Percentiles rank a stretch among this genome's conserved stretches.
Conservation (phyloP, 768 basidiomycete species). For the Russula brevipes region DNA sequence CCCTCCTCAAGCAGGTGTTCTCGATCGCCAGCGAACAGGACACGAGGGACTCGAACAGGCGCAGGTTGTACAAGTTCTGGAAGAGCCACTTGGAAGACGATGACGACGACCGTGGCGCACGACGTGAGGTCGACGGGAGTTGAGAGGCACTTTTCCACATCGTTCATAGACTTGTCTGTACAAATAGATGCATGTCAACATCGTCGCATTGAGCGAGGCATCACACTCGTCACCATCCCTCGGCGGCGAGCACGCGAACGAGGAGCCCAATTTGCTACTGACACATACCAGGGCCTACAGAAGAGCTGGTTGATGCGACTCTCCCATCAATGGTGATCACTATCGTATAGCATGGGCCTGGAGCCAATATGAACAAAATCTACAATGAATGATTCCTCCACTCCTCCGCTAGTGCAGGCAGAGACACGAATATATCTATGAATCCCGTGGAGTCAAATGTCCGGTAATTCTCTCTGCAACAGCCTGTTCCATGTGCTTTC, state of each 20-base stretch:
- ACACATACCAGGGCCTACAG: no score
- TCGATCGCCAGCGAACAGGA: slow-evolving; percentile 66
- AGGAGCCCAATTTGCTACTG: no score
- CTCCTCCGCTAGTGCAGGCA: not conserved
- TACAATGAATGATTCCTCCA: not conserved
- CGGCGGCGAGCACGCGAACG: not conserved
- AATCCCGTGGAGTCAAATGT: slow-evolving; percentile 36
- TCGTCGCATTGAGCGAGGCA: not conserved
- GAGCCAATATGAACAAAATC: not conserved
- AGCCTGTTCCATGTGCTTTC: slow-evolving; percentile 84
- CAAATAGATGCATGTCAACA: not conserved
- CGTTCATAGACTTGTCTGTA: not conserved
- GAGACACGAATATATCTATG: not conserved
- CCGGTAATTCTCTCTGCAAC: slow-evolving; percentile 81
- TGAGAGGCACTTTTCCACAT: slow-evolving; percentile 1
- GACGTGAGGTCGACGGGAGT: slow-evolving; percentile 7
- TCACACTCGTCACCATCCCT: not conserved
- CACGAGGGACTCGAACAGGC: slow-evolving; percentile 72
- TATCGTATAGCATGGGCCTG: not conserved
- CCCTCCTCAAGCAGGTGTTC: slow-evolving; percentile 61
- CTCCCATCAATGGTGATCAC: not conserved
- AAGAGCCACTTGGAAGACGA: slow-evolving; percentile 52
- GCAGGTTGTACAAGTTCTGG: slow-evolving; percentile 81
- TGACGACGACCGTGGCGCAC: slow-evolving; percentile 30
- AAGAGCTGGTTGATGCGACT: not conserved